Percentiles rank a stretch among this genome's conserved stretches.
phyloP scores from a whole-genome alignment of 2,329 filamentous ascomycete species.

The Aspergillus aculeatus region DNA sequence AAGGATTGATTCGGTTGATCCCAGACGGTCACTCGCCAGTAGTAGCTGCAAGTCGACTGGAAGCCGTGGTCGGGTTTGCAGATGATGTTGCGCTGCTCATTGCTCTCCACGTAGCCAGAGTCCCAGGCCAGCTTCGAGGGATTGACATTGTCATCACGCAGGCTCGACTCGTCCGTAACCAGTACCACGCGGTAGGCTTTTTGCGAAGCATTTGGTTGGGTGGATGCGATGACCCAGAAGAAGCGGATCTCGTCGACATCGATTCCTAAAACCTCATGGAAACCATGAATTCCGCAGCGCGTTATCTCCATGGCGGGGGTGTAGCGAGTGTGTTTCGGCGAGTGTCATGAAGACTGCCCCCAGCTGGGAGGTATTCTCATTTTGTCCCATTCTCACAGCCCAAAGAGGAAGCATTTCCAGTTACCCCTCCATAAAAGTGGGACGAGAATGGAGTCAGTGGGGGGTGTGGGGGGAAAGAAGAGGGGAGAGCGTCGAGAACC shows the following conservation, averaged over 20 bases:
- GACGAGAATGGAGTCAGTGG: not conserved
- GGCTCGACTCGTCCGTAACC: not conserved
- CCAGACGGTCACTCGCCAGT: conserved; percentile 24
- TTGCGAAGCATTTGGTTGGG: conserved; percentile 9
- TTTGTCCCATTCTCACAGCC: not conserved
- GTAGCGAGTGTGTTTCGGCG: not conserved
- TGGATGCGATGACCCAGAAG: conserved; percentile 20
- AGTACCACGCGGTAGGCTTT: conserved; percentile 19
- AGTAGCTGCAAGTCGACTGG: conserved; percentile 21
- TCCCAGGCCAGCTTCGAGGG: conserved; percentile 16
- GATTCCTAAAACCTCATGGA: conserved; percentile 25
- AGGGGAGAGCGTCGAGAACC: not conserved
- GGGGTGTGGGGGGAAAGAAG: no score
- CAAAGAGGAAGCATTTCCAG: not conserved
- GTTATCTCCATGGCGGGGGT: conserved; percentile 13
- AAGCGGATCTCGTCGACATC: conserved; percentile 23
- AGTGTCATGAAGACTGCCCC: not conserved
- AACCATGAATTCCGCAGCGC: conserved; percentile 26
- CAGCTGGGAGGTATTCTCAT: not conserved
- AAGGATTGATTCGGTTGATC: conserved; percentile 11
- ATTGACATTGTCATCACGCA: not conserved
- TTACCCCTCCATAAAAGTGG: not conserved
- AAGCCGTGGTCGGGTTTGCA: conserved; percentile 21
- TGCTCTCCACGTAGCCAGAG: conserved; percentile 20
- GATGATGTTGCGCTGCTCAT: conserved; percentile 23